Evolutionary conservation across 768 basidiomycete genomes (phyloP).

Genomic region (Pisolithus albus): DNA sequence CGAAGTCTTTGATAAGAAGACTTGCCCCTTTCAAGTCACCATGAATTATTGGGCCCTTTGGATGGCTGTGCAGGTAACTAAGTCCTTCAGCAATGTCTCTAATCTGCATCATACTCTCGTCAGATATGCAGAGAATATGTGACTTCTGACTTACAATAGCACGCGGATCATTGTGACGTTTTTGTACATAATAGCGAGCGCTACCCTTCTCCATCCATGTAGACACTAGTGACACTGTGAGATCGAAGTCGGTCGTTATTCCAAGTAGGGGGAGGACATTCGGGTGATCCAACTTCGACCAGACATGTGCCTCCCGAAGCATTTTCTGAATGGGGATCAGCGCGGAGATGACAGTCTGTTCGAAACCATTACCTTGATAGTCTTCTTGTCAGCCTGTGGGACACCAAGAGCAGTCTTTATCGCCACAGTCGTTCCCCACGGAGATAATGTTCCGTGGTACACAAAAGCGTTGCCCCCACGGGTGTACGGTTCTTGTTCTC

Average conservation of each 20-base stretch:
- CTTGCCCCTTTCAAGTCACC: constrained; percentile 1
- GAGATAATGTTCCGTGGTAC: background rate
- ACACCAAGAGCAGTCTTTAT: background rate
- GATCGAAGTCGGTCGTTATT: background rate
- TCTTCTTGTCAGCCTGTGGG: background rate
- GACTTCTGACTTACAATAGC: background rate
- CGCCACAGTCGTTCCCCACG: background rate
- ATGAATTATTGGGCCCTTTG: background rate
- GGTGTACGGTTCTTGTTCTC: background rate
- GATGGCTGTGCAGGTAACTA: background rate
- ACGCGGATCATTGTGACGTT: background rate
- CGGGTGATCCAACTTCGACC: background rate
- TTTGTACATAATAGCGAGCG: background rate
- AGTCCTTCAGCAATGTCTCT: background rate
- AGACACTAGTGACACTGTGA: background rate
- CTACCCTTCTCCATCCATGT: background rate
- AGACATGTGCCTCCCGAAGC: background rate
- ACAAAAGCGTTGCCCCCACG: background rate
- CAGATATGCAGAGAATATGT: background rate
- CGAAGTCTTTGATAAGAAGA: background rate
- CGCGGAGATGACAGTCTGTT: background rate
- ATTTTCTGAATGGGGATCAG: background rate
- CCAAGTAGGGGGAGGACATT: background rate
- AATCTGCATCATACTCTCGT: background rate
- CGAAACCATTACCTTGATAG: background rate